Conservation (phyloP, 2,329 filamentous ascomycete genomes). For the Proliferodiscus dingleyae region DNA sequence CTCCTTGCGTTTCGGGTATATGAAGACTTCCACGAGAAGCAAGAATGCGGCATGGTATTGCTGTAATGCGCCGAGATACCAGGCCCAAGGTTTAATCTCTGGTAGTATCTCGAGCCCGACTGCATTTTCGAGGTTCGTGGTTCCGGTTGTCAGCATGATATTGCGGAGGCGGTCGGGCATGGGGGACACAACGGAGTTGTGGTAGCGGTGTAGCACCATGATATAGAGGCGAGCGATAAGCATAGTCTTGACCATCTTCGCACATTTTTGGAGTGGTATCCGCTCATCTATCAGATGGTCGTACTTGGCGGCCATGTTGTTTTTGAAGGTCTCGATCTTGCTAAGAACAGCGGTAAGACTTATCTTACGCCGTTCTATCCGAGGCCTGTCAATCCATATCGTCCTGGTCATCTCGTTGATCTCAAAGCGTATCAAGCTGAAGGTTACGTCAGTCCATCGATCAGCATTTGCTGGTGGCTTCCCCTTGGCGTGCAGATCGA, state of each 20-base stretch:
- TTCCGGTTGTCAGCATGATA: constrained; percentile 58
- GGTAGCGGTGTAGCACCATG: constrained; percentile 65
- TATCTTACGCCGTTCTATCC: constrained; percentile 56
- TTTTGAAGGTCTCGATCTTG: constrained; percentile 65
- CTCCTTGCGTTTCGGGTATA: constrained; percentile 39
- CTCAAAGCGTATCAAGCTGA: constrained; percentile 66
- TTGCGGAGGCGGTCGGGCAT: constrained; percentile 60
- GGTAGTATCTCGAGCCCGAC: constrained; percentile 50
- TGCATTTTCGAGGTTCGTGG: constrained; percentile 48
- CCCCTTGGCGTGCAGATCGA: constrained; percentile 47
- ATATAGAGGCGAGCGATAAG: constrained; percentile 59
- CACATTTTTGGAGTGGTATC: constrained; percentile 58
- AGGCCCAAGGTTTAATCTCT: constrained; percentile 54
- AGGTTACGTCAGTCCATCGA: constrained; percentile 63
- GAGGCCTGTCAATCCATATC: constrained; percentile 64
- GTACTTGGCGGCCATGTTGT: constrained; percentile 61
- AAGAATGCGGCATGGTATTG: constrained; percentile 69
- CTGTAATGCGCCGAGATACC: constrained; percentile 68
- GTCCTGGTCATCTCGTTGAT: constrained; percentile 67
- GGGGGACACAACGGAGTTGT: constrained; percentile 35
- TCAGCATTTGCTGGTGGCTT: constrained; percentile 37
- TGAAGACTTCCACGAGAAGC: constrained; percentile 62
- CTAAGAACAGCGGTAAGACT: constrained; percentile 59
- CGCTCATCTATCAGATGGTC: constrained; percentile 55
- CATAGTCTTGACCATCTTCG: constrained; percentile 60